Conservation (phyloP, 2,329 filamentous ascomycete species). For the Colletotrichum zoysiae region DNA sequence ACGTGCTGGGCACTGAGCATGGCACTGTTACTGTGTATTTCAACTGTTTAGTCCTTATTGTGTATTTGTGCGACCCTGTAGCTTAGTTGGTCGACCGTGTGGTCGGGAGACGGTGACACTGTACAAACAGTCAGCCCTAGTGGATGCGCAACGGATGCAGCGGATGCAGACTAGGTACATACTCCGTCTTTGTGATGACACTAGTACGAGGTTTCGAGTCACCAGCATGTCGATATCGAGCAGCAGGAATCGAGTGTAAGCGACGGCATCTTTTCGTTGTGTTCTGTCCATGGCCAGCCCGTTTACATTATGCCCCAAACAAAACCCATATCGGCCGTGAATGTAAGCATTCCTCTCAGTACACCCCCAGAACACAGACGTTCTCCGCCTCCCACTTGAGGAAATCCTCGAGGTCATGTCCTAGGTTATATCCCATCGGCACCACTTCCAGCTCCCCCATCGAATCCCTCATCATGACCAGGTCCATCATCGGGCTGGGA, state of each 20-base stretch:
- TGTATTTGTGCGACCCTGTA: too few species aligned
- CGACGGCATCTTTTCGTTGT: background rate
- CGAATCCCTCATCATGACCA: conserved; percentile 55
- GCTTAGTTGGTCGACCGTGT: background rate
- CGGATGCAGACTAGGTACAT: background rate
- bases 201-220: too few species aligned
- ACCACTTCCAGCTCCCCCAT: conserved; percentile 53
- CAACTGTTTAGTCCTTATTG: too few species aligned
- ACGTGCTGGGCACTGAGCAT: too few species aligned
- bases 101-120: background rate
- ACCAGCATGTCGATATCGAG: background rate
- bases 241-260: background rate
- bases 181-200: background rate
- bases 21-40: too few species aligned
- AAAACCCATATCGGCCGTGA: background rate
- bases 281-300: background rate
- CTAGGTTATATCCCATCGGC: conserved; percentile 72
- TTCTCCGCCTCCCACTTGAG: conserved; percentile 69
- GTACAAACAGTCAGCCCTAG: conserved; percentile 14
- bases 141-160: background rate
- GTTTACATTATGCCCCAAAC: background rate
- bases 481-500: conserved; percentile 64
- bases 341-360: conserved; percentile 2
- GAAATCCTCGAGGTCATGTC: conserved; percentile 70
- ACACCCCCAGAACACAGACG: conserved; percentile 51